Evolutionary conservation across 441 rosid species (phyloP), one percentile per base, ranked within the genome.

Genomic region (Sinapis alba): DNA sequence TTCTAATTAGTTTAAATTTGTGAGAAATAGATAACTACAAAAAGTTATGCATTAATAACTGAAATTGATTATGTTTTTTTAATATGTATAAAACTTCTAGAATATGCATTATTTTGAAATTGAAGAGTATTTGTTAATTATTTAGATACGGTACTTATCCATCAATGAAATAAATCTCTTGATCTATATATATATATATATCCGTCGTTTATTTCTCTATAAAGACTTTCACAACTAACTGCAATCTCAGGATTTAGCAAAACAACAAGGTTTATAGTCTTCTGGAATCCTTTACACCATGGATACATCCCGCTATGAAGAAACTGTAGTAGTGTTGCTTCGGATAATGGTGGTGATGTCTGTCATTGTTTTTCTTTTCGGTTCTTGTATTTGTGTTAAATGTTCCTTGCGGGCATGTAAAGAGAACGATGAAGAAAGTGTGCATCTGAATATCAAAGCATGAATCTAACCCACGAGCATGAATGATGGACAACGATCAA

Each of bases 331-430:
- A 53, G 59, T 53, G 59, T 53, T 53, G 59, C 24, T 20, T 10
- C 5, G 59, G 59, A 11, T 53, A 53, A 53, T 53, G 27, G 23
- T 53, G n/a, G 59, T 53, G 59, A 53, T 53, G 59, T 10, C 59
- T 27, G n/a, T 53, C 59, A 53, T 53, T 53, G 59, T 53, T 53
- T 19, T 53, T 23, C 59, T 53, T 53, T 20, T 53, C 59, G 59
- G 59, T 23, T 53, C 59, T 53, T 53, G 7, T 53, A 12, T 53
- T 53, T 53, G 59, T 53, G 59, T 20, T 53, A 20, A 11, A 53
- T 11, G 13, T 20, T 53, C 27, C 15, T 53, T 21, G 59, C 43
- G 43, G 43, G 43, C 43, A 36, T 36, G 43, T 36, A 36, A 36
- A 11, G 43, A 36, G 43, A 36, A 5, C 26, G 27, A 21, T 53